Base-by-base conservation (phyloP, 768 basidiomycete species). In the Serendipita indica region DNA sequence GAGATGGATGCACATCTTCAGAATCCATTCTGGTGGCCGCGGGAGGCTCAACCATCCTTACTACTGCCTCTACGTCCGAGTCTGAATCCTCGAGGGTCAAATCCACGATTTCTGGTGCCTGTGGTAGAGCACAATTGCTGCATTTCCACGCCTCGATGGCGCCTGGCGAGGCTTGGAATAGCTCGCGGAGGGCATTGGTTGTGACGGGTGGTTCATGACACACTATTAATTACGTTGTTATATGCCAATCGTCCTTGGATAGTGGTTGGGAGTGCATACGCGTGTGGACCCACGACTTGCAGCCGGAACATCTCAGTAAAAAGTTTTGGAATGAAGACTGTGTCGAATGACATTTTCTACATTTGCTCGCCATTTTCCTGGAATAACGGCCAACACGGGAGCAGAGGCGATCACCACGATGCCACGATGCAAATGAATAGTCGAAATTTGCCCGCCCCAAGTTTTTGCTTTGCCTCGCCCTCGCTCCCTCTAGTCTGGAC, bases 101-200 rank as follows among this genome's bases (percentile, higher is more conserved):
- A 54, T 54, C 49, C n/a, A 54, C 32, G 49, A 32, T 30, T 27
- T 16, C 22, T 54, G 20, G 49, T 10, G 30, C 10, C n/a, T 16
- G 41, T n/a, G 41, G 16, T 7, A 7, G 5, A n/a, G 35, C 30
- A 30, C 49, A 54, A 20, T 25, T 12, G 10, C 16, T 27, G 49
- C 49, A 54, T 54, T 54, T n/a, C 49, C 49, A 54, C n/a, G 49
- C 49, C 30, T 54, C 49, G 49, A 54, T 18, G 7, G 49, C 20
- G 49, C 49, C 49, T 12, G 49, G 12, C 20, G 49, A 54, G 1
- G 20, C 49, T 54, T 10, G 49, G 4, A 30, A 20, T 16, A 10
- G 10, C 16, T 54, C 49, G n/a, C 20, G 32, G 12, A 20, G 22
- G 10, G 22, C 32, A n/a, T 22, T 54, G n/a, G n/a, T n/a, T n/a